Conservation (phyloP, 139 green algal species). For the Micractinium conductrix region DNA sequence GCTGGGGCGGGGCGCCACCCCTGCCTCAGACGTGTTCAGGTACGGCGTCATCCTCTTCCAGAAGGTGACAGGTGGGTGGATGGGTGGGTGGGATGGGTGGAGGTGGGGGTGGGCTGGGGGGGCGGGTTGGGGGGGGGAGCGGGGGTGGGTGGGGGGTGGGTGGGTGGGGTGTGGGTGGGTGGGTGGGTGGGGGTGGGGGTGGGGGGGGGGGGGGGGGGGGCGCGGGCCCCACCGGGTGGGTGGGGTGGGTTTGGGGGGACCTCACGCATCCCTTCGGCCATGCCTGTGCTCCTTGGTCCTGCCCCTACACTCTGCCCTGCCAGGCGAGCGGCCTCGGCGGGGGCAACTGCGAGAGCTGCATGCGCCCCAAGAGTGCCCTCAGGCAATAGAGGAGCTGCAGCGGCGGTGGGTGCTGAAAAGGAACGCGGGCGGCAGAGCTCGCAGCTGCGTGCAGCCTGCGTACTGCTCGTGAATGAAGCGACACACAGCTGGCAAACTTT, state of each 20-base stretch:
- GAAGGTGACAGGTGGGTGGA: not conserved
- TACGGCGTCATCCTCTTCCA: not conserved
- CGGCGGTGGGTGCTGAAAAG: not conserved
- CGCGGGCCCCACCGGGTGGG: too few species aligned
- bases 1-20: not conserved
- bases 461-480: not conserved
- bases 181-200: too few species aligned
- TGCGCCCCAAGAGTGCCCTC: not conserved
- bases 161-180: not conserved
- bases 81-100: not conserved
- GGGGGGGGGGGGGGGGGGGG: too few species aligned
- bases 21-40: not conserved
- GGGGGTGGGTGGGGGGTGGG: too few species aligned
- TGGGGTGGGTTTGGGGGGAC: too few species aligned
- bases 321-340: not conserved
- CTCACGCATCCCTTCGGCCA: too few species aligned
- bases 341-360: not conserved
- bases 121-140: too few species aligned
- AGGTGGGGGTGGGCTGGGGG: too few species aligned
- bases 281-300: not conserved
- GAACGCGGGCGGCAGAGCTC: too few species aligned
- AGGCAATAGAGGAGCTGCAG: not conserved
- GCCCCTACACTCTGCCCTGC: not conserved
- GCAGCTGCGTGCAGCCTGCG: too few species aligned
- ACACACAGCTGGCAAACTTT: too few species aligned